Percentiles rank a stretch among this genome's conserved stretches.
phyloP scores from a whole-genome alignment of 345 rosid genomes.

The Theobroma cacao region DNA sequence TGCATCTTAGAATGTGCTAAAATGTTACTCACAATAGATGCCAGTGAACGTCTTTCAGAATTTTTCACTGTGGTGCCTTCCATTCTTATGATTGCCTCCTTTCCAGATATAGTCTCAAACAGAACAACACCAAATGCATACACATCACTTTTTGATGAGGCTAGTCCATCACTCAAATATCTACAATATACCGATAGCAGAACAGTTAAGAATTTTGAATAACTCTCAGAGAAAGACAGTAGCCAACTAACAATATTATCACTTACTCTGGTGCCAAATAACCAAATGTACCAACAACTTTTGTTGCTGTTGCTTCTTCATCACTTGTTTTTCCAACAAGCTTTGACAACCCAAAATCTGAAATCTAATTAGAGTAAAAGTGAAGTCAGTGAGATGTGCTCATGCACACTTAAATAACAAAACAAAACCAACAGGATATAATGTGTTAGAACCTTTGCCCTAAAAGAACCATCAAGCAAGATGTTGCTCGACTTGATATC shows the following conservation, averaged over 20 bases:
- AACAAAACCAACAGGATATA: conserved; percentile 3
- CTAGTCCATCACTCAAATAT: conserved; percentile 84
- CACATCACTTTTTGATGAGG: conserved; percentile 86
- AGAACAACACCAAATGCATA: conserved; percentile 97
- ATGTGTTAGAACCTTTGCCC: conserved; percentile 69
- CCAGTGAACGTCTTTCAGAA: conserved; percentile 83
- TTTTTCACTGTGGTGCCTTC: conserved; percentile 58
- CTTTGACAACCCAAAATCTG: conserved; percentile 94
- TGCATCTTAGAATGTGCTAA: background rate
- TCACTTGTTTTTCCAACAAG: conserved; percentile 77
- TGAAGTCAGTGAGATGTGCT: conserved; percentile 1
- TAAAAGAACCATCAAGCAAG: conserved; percentile 74
- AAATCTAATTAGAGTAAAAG: conserved; percentile 53
- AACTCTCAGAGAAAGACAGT: background rate
- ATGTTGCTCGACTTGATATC: conserved; percentile 96
- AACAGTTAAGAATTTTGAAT: conserved; percentile 1
- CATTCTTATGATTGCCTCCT: conserved; percentile 72
- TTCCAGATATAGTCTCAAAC: conserved; percentile 84
- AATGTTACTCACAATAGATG: conserved; percentile 64
- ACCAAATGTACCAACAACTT: conserved; percentile 97
- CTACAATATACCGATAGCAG: conserved; percentile 33
- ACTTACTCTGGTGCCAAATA: conserved; percentile 97
- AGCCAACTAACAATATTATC: conserved; percentile 1
- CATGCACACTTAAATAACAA: background rate
- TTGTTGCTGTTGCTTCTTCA: conserved; percentile 77